Evolutionary conservation across 768 basidiomycete genomes (phyloP), one percentile per base, ranked within the genome.

Genomic region (Kwoniella bestiolae): DNA sequence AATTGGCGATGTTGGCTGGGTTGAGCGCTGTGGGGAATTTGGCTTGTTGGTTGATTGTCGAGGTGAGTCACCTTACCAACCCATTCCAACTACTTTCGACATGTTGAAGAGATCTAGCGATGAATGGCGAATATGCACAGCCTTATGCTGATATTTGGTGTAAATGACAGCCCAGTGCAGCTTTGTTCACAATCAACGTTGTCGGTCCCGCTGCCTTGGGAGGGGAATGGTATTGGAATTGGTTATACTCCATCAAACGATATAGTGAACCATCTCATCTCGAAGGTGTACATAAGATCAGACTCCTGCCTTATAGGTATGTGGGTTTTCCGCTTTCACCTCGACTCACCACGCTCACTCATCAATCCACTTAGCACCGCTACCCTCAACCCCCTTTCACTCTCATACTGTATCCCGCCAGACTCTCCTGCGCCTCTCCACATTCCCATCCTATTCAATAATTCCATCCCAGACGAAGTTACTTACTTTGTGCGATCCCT

Each of bases 361-460:
- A 14, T 38, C n/a, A 18, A 46, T 16, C 61, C 47, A 18, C 35
- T 28, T 57, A 84, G 93, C 78, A 96, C 94, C 2, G 94, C 94
- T 3, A 88, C 89, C 23, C 84, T 98, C 47, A 94, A 95, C 72
- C 92, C 91, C 11, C 84, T 89, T 64, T 84, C 82, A 14, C 84
- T 87, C 56, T 87, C 87, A 3, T 94, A 89, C 78, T 95, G 92
- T 73, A 84, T 94, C 21, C 83, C 89, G 1, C 79, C 84, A 9
- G 82, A 85, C 49, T 83, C 84, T 5, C 25, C 45, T 21, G 59
- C 70, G 57, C 83, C 83, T 47, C 86, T 90, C 31, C 85, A 92
- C 58, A 83, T 96, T 51, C 94, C 94, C 0, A 82, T 96, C 34
- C 84, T 94, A 49, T 85, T 96, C 79, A 96, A 97, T 83, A 94